Conservation (phyloP, 1,284 basidiomycete species). For the Coniferiporia weirii region DNA sequence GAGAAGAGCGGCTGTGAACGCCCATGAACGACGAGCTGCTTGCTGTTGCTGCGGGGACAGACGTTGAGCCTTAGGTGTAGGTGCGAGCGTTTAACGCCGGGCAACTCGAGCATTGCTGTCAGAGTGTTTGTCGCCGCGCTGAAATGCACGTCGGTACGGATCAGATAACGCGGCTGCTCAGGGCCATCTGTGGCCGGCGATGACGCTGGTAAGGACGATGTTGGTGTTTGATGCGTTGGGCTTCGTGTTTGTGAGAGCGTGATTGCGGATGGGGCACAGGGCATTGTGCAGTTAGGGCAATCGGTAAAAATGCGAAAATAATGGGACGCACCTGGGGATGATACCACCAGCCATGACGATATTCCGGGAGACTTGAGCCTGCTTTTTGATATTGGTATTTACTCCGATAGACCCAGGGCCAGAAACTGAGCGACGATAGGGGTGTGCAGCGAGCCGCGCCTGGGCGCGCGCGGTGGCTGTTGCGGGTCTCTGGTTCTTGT, state of each 20-base stretch:
- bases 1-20: constrained; percentile 33
- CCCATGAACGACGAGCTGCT: constrained; percentile 50
- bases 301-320: neutral
- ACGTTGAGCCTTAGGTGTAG: constrained; percentile 48
- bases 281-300: neutral
- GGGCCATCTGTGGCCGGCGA: neutral
- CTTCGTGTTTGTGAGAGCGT: no score
- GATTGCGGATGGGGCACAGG: no score
- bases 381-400: neutral
- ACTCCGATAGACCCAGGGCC: neutral
- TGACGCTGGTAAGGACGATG: neutral
- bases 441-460: constrained; percentile 4
- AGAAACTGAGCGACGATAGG: constrained; percentile 9
- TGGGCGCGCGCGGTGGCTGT: neutral
- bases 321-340: neutral
- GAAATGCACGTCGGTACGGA: constrained; percentile 53
- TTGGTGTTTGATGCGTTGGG: no score
- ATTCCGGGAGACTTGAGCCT: neutral
- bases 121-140: constrained; percentile 40
- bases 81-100: constrained; percentile 51
- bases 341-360: neutral
- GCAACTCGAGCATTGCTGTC: constrained; percentile 57
- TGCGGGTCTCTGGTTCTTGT: neutral
- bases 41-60: constrained; percentile 49
- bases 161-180: constrained; percentile 23